A percentile compares a stretch with the other conserved stretches of the same genome.
Conservation (phyloP, 1,139 yeast genomes). For the Blastobotrys persicus region DNA sequence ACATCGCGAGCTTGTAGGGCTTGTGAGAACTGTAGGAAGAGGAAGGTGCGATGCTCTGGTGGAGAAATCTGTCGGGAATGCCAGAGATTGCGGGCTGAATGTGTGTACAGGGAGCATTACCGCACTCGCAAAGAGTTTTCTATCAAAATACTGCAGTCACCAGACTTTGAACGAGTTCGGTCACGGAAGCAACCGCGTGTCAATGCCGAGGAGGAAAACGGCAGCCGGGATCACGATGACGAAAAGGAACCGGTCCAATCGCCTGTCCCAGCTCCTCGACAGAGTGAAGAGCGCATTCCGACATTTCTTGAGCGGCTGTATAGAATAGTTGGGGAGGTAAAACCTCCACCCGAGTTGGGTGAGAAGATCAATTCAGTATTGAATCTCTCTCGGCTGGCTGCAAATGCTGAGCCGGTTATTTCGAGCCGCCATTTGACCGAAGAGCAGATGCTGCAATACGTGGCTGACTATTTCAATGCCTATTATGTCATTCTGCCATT, state of each 20-base stretch:
- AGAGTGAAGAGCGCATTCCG: neutral
- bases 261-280: neutral
- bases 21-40: constrained; percentile 59
- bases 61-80: constrained; percentile 30
- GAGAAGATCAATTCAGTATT: constrained; percentile 2
- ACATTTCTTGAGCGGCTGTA: constrained; percentile 1
- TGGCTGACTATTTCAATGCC: constrained; percentile 21
- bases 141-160: constrained; percentile 25
- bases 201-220: neutral
- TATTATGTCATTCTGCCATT: constrained; percentile 25
- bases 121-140: constrained; percentile 29
- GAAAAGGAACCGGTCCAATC: neutral
- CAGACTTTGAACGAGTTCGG: constrained; percentile 17
- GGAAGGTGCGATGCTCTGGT: constrained; percentile 64
- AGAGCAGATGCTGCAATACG: constrained; percentile 27
- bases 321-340: neutral
- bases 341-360: neutral
- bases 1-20: constrained; percentile 44
- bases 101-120: constrained; percentile 29
- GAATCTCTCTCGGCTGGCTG: neutral
- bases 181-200: neutral
- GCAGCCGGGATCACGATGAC: too few relatives aligned
- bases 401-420: neutral
- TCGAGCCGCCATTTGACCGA: constrained; percentile 22
- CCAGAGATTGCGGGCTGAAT: constrained; percentile 25